Conservation (phyloP, 176 grass and related monocot species). For the Typha latifolia region DNA sequence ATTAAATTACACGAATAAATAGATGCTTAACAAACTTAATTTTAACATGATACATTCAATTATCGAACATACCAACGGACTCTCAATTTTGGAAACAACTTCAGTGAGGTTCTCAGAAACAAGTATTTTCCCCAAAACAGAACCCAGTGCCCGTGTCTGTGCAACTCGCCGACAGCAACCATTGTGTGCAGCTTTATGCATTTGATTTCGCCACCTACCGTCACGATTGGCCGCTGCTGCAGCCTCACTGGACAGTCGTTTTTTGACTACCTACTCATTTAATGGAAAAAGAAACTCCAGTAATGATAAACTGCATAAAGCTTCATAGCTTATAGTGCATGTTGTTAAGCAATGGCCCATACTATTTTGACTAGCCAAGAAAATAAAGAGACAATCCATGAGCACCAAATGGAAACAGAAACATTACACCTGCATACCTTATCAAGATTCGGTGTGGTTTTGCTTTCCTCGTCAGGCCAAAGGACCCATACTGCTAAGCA, state of each 20-base stretch:
- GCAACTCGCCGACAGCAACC: conserved; percentile 84
- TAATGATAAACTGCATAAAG: background rate
- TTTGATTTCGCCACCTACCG: conserved; percentile 94
- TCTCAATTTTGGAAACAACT: conserved; percentile 58
- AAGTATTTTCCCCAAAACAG: conserved; percentile 62
- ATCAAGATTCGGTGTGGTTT: conserved; percentile 65
- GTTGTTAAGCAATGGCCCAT: too few relatives aligned
- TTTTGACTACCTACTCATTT: conserved; percentile 63
- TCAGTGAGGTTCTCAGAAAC: conserved; percentile 56
- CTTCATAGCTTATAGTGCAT: background rate
- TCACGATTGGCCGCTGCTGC: conserved; percentile 66
- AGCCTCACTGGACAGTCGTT: conserved; percentile 53
- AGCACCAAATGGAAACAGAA: background rate
- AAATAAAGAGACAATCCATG: background rate
- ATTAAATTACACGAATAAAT: background rate
- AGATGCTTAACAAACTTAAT: conserved; percentile 13
- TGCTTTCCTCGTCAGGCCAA: conserved; percentile 92
- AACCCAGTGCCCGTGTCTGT: conserved; percentile 59
- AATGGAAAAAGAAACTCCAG: background rate
- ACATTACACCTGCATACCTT: conserved; percentile 43
- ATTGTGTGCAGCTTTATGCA: conserved; percentile 89
- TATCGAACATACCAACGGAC: conserved; percentile 57
- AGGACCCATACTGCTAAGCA: conserved; percentile 75
- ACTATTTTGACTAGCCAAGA: background rate
- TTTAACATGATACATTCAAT: conserved; percentile 9